Base-by-base conservation (phyloP, 805 yeast genomes). In the Yamadazyma tumulicola region DNA sequence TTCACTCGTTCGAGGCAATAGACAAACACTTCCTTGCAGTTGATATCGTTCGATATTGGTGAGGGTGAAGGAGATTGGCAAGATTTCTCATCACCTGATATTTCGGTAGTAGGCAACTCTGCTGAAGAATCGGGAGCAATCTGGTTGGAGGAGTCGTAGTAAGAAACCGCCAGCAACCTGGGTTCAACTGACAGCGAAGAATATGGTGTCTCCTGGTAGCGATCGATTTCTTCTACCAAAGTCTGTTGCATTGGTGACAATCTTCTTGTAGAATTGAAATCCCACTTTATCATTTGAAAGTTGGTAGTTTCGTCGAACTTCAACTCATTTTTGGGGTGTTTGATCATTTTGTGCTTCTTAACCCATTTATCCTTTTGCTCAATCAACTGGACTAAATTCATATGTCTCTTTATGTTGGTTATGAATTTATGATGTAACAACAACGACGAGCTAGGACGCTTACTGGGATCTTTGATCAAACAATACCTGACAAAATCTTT, bases 401-500 rank as follows among this genome's bases (percentile, higher is more conserved):
- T 29, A 13, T 38, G 26, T 32, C 55, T 50, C 41, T 70, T 58
- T 26, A 55, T 48, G 26, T 54, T 51, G 31, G 61, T 65, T 13
- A 83, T 58, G 49, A 81, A 81, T 32, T 67, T 66, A 31, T 70
- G 72, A 28, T 68, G 69, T 38, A 85, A 59, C 30, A 93, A 62
- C 10, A 63, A 59, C 0, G 54, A 41, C 0, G 91, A 85, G 12
- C 75, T 56, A 0, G 91, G 88, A 43, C 97, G 69, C 37, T 64
- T 52, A 2, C 42, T 42, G 1, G 95, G 93, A 40, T 77, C 75
- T 54, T 81, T 86, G 14, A 69, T 57, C 39, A 91, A 60, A 53
- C 96, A 88, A 31, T 62, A 60, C 20, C 66, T 61, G 19, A 83
- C 77, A 58, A 91, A 85, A 37, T 75, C 81, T 45, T 77, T 77